Percentiles rank a stretch among this genome's conserved stretches.
Evolutionary conservation across 306 rosid genomes (phyloP).

Genomic region (Ormosia semicastrata): DNA sequence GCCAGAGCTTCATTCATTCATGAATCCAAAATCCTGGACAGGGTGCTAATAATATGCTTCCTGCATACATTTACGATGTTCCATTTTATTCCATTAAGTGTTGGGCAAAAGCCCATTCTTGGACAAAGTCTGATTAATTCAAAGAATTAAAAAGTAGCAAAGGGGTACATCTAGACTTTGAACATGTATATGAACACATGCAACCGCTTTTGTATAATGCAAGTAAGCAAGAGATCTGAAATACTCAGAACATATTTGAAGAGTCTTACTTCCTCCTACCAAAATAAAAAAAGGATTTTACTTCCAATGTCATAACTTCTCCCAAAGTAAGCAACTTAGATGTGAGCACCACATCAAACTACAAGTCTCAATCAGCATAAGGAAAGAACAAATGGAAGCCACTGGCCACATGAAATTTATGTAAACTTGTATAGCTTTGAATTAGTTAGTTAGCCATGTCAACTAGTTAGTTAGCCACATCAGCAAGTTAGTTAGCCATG

Average conservation of each 20-base stretch:
- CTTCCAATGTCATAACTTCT: neutral
- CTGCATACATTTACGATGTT: neutral
- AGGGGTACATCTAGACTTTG: neutral
- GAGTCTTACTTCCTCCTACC: neutral
- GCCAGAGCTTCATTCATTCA: neutral
- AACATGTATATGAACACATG: neutral
- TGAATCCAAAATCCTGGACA: neutral
- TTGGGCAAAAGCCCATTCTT: neutral
- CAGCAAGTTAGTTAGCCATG: too few relatives aligned
- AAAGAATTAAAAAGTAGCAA: neutral
- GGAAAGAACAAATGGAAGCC: neutral
- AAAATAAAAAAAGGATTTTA: neutral
- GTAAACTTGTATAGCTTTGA: too few relatives aligned
- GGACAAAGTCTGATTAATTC: neutral
- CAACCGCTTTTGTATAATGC: neutral
- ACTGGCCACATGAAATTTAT: neutral
- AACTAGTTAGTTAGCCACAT: too few relatives aligned
- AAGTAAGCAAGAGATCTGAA: neutral
- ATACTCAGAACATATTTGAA: neutral
- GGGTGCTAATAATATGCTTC: neutral
- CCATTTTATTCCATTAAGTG: neutral
- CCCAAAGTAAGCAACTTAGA: neutral
- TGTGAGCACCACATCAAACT: constrained; percentile 13
- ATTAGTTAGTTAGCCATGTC: too few relatives aligned
- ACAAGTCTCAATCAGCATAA: constrained; percentile 7